Evolutionary conservation across 441 rosid species (phyloP).

Genomic region (Croton setiger): DNA sequence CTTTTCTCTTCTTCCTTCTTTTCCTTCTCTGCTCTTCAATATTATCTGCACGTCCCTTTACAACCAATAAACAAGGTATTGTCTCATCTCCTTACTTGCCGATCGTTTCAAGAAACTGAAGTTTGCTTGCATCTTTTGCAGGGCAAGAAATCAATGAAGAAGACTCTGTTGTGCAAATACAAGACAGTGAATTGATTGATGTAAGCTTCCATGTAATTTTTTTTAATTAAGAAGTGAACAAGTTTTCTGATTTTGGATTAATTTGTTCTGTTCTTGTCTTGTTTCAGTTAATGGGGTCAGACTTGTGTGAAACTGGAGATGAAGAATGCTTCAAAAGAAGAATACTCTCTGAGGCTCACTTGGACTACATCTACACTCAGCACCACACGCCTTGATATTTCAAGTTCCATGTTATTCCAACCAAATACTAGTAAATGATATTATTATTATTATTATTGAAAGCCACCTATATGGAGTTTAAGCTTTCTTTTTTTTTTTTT

Average conservation of each 20-base stretch:
- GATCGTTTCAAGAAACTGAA: conserved; percentile 1
- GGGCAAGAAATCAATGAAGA: conserved; percentile 30
- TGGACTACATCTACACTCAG: conserved; percentile 83
- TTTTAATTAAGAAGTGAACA: background rate
- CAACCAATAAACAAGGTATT: conserved; percentile 34
- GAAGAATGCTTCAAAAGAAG: conserved; percentile 66
- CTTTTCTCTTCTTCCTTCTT: conserved; percentile 38
- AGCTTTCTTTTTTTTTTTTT: background rate
- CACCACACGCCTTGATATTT: conserved; percentile 35
- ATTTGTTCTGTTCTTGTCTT: background rate
- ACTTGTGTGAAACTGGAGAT: conserved; percentile 41
- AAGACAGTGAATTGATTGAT: conserved; percentile 15
- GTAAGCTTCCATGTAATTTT: conserved; percentile 20
- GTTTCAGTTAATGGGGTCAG: conserved; percentile 46
- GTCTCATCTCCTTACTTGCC: background rate
- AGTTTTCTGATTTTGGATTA: background rate
- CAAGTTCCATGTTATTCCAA: background rate
- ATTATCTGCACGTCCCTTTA: conserved; percentile 28
- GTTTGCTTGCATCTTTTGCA: conserved; percentile 19
- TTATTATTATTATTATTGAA: background rate
- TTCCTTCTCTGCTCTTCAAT: conserved; percentile 30
- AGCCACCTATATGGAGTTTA: background rate
- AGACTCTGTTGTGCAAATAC: too few relatives aligned
- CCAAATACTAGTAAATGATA: background rate
- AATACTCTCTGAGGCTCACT: conserved; percentile 59